A percentile compares a stretch with the other conserved stretches of the same genome.
These are phyloP conservation scores for Nannizziopsis arthrosporioides DNA, from an alignment of 2,329 filamentous ascomycete genomes.

Conservation along the genomic window DNA sequence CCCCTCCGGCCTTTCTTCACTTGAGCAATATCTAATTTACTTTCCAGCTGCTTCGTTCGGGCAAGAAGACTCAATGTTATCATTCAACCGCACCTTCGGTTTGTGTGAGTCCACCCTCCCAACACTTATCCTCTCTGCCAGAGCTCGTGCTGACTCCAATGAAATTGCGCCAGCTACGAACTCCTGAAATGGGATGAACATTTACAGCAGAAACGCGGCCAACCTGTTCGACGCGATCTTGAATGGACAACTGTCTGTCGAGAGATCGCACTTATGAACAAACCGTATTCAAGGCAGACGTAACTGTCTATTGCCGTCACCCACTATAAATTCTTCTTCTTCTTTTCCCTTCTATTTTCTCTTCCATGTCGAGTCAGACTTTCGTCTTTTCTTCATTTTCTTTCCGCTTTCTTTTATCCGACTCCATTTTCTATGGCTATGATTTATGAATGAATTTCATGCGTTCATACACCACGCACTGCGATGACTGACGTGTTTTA, in stretches of 20 bases:
- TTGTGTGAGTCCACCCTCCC: conserved; percentile 46
- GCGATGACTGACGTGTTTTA: conserved; percentile 2
- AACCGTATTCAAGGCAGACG: conserved; percentile 53
- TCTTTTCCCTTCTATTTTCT: conserved; percentile 4
- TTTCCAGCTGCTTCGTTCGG: conserved; percentile 69
- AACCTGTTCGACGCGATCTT: conserved; percentile 58
- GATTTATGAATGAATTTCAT: background rate
- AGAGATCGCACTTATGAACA: conserved; percentile 92
- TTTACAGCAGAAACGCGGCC: conserved; percentile 46
- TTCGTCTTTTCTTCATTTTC: background rate
- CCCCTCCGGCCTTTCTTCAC: background rate
- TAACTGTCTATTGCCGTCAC: background rate
- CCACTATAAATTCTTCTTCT: conserved; percentile 12
- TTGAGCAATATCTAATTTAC: conserved; percentile 3
- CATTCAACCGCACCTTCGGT: conserved; percentile 89
- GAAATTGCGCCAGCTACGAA: conserved; percentile 50
- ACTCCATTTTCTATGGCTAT: too few relatives aligned
- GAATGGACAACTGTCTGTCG: conserved; percentile 83
- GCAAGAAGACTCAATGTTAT: conserved; percentile 91
- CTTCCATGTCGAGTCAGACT: too few relatives aligned
- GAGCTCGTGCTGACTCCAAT: background rate
- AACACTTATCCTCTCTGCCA: background rate
- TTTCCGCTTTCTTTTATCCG: background rate
- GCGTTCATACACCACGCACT: background rate
- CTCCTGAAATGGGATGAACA: conserved; percentile 90